Evolutionary conservation across 2,329 filamentous ascomycete species (phyloP).

Genomic region (Aspergillus sp.): DNA sequence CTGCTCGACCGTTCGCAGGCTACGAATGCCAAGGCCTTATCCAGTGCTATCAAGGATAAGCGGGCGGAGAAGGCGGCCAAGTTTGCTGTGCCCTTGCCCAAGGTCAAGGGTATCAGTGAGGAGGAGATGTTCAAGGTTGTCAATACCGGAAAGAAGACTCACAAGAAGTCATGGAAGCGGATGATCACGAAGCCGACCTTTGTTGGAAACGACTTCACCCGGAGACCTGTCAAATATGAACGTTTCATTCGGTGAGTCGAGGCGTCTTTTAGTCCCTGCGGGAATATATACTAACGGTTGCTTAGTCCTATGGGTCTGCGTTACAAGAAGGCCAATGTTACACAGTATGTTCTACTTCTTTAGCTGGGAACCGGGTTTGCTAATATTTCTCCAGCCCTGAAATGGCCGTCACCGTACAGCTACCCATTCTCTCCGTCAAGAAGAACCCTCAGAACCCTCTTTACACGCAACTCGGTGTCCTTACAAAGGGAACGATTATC

Average conservation of each 20-base stretch:
- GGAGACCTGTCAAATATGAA: slow-evolving; percentile 78
- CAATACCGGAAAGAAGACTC: slow-evolving; percentile 92
- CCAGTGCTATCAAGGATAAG: slow-evolving; percentile 93
- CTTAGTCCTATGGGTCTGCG: slow-evolving; percentile 70
- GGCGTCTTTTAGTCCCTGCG: not conserved
- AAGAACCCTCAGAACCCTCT: slow-evolving; percentile 88
- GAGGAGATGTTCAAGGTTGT: slow-evolving; percentile 98
- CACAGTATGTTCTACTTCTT: slow-evolving; percentile 40
- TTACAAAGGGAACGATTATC: slow-evolving; percentile 82
- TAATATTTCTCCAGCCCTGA: slow-evolving; percentile 57
- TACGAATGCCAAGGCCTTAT: slow-evolving; percentile 74
- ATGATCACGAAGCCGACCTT: slow-evolving; percentile 83
- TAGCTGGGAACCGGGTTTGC: not conserved
- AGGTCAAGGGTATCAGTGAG: slow-evolving; percentile 90
- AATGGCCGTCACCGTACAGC: slow-evolving; percentile 82
- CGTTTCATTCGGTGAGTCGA: slow-evolving; percentile 63
- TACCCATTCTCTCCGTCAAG: slow-evolving; percentile 78
- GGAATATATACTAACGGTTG: slow-evolving; percentile 1
- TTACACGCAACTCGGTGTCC: slow-evolving; percentile 88
- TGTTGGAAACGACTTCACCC: slow-evolving; percentile 87
- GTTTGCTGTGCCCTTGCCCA: slow-evolving; percentile 89
- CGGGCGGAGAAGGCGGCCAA: slow-evolving; percentile 90
- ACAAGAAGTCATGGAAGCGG: slow-evolving; percentile 74
- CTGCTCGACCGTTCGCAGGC: slow-evolving; percentile 81
- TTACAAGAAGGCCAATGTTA: slow-evolving; percentile 78